A percentile compares a stretch with the other conserved stretches of the same genome.
These are phyloP conservation scores for Hypoxylon sp. DNA, from an alignment of 2,329 filamentous ascomycete genomes.

Conservation along the genomic window DNA sequence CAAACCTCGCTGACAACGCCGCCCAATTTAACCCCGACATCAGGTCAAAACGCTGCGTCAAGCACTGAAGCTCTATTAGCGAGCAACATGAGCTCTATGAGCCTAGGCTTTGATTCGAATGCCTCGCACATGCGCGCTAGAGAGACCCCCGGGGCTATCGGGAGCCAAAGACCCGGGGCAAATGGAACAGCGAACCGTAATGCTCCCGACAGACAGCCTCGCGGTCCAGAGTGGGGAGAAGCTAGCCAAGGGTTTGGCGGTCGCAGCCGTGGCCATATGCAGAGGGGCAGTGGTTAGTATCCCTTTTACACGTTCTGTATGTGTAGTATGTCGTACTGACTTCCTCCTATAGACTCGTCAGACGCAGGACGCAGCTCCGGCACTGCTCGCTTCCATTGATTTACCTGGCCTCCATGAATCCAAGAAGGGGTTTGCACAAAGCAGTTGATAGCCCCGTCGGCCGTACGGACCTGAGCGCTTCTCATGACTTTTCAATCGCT, in stretches of 20 bases:
- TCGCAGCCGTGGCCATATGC: constrained; percentile 72
- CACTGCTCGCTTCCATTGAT: constrained; percentile 54
- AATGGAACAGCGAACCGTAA: constrained; percentile 61
- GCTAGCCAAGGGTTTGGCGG: constrained; percentile 65
- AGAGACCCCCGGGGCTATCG: constrained; percentile 73
- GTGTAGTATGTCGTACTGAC: constrained; percentile 17
- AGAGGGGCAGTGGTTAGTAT: constrained; percentile 72
- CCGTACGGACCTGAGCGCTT: constrained; percentile 2
- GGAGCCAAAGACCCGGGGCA: constrained; percentile 73
- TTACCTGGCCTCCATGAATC: constrained; percentile 1
- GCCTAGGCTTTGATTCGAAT: constrained; percentile 66
- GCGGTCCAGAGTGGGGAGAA: constrained; percentile 74
- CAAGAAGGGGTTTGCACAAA: constrained; percentile 10
- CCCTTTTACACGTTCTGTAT: neutral
- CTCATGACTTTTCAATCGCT: constrained; percentile 10
- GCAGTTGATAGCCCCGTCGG: neutral
- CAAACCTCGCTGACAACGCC: constrained; percentile 54
- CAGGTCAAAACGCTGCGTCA: constrained; percentile 53
- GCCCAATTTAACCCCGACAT: constrained; percentile 56
- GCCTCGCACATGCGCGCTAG: constrained; percentile 58
- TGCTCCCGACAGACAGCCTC: constrained; percentile 74
- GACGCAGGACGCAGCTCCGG: constrained; percentile 54
- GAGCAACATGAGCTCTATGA: constrained; percentile 61
- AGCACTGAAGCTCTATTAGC: constrained; percentile 54
- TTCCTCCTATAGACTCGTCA: constrained; percentile 53